Percentiles rank a stretch among this genome's conserved stretches.
These are phyloP conservation scores for Rubia tinctorum DNA, from an alignment of 305 asterid species.

Conservation along the genomic window DNA sequence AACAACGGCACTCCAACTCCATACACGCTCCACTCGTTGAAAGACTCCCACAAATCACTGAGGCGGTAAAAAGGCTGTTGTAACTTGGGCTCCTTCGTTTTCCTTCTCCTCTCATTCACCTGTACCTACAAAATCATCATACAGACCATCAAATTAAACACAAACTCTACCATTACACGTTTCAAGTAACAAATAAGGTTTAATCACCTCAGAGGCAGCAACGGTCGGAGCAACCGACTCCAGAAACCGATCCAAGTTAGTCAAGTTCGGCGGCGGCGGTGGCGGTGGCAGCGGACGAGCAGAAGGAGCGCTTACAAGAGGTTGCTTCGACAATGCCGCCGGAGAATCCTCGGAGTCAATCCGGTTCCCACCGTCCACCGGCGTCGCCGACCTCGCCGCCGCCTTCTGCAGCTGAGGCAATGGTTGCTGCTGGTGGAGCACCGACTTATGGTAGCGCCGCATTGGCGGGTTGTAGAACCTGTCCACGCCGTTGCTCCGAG, in stretches of 20 bases:
- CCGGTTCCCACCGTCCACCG: constrained; percentile 27
- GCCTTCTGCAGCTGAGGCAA: constrained; percentile 31
- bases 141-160: neutral
- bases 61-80: constrained; percentile 25
- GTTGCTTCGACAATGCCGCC: constrained; percentile 48
- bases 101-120: constrained; percentile 36
- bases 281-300: too few relatives aligned
- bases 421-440: constrained; percentile 32
- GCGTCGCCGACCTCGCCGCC: constrained; percentile 15
- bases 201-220: constrained; percentile 51
- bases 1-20: constrained; percentile 42
- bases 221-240: constrained; percentile 57
- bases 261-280: constrained; percentile 17
- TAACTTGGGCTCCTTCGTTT: constrained; percentile 32
- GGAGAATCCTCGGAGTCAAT: constrained; percentile 35
- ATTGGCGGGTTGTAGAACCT: constrained; percentile 58
- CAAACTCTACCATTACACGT: too few relatives aligned
- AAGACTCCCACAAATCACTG: constrained; percentile 38
- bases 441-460: constrained; percentile 45
- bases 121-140: constrained; percentile 24
- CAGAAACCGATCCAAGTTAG: constrained; percentile 70
- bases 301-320: constrained; percentile 29
- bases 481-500: too few relatives aligned
- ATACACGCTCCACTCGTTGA: constrained; percentile 34
- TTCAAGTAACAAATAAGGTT: neutral